These are phyloP conservation scores for Yamadazyma membranifaciens DNA, from an alignment of 1,139 yeast species.

Conservation along the genomic window DNA sequence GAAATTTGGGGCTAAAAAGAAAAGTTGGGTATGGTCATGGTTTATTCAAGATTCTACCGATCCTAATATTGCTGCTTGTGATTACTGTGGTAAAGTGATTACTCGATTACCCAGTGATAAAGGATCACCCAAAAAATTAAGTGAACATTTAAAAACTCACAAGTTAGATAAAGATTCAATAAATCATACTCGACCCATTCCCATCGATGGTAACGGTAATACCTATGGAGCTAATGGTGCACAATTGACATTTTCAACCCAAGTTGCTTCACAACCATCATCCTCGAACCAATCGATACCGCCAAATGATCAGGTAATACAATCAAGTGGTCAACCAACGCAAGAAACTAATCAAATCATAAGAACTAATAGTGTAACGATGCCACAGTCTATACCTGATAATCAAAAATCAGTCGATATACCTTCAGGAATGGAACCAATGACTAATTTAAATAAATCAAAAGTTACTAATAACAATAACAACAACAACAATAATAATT, in stretches of 20 bases:
- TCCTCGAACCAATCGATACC: neutral
- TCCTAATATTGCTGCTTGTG: conserved; percentile 54
- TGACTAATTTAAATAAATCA: conserved; percentile 3
- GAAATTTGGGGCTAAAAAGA: conserved; percentile 57
- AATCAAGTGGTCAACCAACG: neutral
- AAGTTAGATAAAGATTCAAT: conserved; percentile 41
- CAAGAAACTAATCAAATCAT: conserved; percentile 8
- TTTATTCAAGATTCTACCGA: conserved; percentile 50
- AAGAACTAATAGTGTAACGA: neutral
- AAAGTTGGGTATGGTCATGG: conserved; percentile 66
- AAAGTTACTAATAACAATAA: too few species aligned
- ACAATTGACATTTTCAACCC: neutral
- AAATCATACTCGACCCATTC: conserved; percentile 33
- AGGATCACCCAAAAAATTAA: conserved; percentile 58
- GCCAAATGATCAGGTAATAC: neutral
- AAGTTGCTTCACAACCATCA: neutral
- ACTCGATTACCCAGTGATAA: conserved; percentile 50
- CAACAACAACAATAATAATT: too few species aligned
- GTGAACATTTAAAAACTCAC: conserved; percentile 58
- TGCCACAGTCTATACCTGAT: neutral
- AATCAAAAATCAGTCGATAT: neutral
- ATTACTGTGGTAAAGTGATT: conserved; percentile 50
- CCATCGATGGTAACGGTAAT: conserved; percentile 41
- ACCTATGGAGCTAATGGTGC: conserved; percentile 10
- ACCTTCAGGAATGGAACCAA: conserved; percentile 1